phyloP scores from a whole-genome alignment of 2,329 filamentous ascomycete species.

The Chrysoporthe austroafricana region DNA sequence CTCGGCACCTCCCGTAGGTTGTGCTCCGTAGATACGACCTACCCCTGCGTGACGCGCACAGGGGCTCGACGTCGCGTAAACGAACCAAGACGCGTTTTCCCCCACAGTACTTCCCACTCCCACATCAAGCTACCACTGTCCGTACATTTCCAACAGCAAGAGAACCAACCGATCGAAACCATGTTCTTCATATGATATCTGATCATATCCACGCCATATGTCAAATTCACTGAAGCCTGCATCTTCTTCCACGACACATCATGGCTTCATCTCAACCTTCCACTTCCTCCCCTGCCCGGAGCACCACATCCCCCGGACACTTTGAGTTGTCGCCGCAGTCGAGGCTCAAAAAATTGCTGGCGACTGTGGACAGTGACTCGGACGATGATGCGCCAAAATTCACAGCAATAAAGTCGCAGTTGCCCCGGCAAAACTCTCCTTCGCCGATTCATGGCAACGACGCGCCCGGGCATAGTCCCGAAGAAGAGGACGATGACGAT shows the following conservation, averaged over 20 bases:
- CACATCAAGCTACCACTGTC: not conserved
- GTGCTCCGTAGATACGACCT: not conserved
- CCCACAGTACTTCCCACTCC: slow-evolving; percentile 7
- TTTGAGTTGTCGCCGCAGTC: slow-evolving; percentile 56
- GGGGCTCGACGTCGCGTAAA: slow-evolving; percentile 15
- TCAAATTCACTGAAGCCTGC: slow-evolving; percentile 5
- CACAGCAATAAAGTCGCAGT: slow-evolving; percentile 20
- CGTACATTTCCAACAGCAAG: not conserved
- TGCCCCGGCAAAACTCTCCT: slow-evolving; percentile 19
- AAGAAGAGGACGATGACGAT: slow-evolving; percentile 50
- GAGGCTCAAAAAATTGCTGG: slow-evolving; percentile 59
- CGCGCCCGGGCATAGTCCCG: slow-evolving; percentile 23
- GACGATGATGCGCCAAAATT: slow-evolving; percentile 43
- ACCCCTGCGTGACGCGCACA: slow-evolving; percentile 5
- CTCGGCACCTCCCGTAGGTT: not conserved
- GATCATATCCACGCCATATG: not conserved
- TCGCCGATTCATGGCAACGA: slow-evolving; percentile 8
- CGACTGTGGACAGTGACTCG: slow-evolving; percentile 53
- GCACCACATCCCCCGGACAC: slow-evolving; percentile 45
- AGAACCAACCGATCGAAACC: not conserved
- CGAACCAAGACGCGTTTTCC: slow-evolving; percentile 11
- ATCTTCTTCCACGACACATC: slow-evolving; percentile 27
- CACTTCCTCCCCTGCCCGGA: slow-evolving; percentile 50
- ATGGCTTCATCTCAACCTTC: slow-evolving; percentile 56
- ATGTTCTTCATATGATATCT: slow-evolving; percentile 16